Conservation (phyloP, 108 stramenopile genomes). For the Chaetoceros tenuissimus region DNA sequence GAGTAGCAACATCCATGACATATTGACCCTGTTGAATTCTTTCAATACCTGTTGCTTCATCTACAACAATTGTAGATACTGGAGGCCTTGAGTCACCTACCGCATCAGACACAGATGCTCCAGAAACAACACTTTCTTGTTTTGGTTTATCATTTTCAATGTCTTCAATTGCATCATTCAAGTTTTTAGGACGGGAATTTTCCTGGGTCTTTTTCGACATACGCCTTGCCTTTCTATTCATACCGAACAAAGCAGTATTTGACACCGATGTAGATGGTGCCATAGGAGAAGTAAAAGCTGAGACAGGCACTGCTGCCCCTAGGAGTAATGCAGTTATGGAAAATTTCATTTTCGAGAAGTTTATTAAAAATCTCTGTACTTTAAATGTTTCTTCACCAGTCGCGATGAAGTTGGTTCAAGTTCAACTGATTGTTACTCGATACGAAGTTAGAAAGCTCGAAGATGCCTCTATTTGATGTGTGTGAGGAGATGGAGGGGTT, state of each 20-base stretch:
- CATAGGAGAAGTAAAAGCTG: too few relatives aligned
- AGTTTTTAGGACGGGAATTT: slow-evolving; percentile 21
- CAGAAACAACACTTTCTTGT: slow-evolving; percentile 7
- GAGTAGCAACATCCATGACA: slow-evolving; percentile 80
- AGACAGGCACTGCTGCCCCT: too few relatives aligned
- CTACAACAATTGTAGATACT: slow-evolving; percentile 58
- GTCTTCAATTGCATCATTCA: slow-evolving; percentile 27
- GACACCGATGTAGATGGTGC: too few relatives aligned
- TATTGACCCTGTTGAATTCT: slow-evolving; percentile 63
- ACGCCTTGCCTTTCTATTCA: slow-evolving; percentile 20
- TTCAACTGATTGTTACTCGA: too few relatives aligned
- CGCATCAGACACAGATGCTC: slow-evolving; percentile 28
- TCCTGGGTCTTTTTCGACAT: slow-evolving; percentile 7
- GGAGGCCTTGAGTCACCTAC: slow-evolving; percentile 42
- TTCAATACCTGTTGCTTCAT: slow-evolving; percentile 77
- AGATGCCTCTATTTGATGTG: too few relatives aligned
- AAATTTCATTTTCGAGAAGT: too few relatives aligned
- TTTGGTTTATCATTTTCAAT: slow-evolving; percentile 4
- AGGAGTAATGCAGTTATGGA: too few relatives aligned
- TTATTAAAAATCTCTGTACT: too few relatives aligned
- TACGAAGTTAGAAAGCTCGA: too few relatives aligned
- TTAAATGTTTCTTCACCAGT: too few relatives aligned
- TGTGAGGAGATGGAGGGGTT: too few relatives aligned
- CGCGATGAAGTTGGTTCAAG: too few relatives aligned
- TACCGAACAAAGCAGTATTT: slow-evolving; percentile 9